Base-by-base conservation (phyloP, 306 rosid species). In the Sophora flavescens region DNA sequence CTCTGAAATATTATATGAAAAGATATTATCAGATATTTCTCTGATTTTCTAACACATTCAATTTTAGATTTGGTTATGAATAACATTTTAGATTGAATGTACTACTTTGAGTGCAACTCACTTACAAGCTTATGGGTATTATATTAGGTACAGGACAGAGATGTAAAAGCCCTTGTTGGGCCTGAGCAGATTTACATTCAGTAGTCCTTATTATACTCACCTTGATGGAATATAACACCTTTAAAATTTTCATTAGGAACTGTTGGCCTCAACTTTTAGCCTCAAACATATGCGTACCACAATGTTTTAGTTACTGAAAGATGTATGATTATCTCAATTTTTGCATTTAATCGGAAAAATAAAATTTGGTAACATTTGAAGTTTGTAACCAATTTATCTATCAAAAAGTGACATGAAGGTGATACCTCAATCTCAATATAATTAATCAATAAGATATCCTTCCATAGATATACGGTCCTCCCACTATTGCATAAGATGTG, bases 121-220 rank as follows among this genome's bases (percentile, higher is more conserved):
- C 91, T 84, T 86, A 74, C 84, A 64, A 68, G 61, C 70, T 76
- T 83, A 73, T 51, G 79, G 83, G 80, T 74, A 88, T 89, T 89
- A 89, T 74, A 88, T 89, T 89, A 89, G 97, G 97, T 88, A 82
- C 75, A 53, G 78, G 90, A 89, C 87, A 89, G 63, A 78, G 87
- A 88, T 84, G 73, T 79, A 63, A 79, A 53, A 69, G 81, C 81
- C 84, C 38, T 68, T 79, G 83, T 79, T 76, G 68, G 66, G 88
- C 51, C 76, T 76, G 72, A 63, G 88, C 51, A 67, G 30, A 57
- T 80, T 61, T 76, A 77, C 82, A 81, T 86, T 77, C 61, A 63
- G 54, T 82, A 74, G 80, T 70, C 74, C 68, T 72, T 65, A 72
- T 60, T 69, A 36, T 28, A 61, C 77, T 62, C 74, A 84, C 76